A percentile compares a stretch with the other conserved stretches of the same genome.
Evolutionary conservation across 1,284 basidiomycete species (phyloP).

Genomic region (Heterobasidion irregulare): DNA sequence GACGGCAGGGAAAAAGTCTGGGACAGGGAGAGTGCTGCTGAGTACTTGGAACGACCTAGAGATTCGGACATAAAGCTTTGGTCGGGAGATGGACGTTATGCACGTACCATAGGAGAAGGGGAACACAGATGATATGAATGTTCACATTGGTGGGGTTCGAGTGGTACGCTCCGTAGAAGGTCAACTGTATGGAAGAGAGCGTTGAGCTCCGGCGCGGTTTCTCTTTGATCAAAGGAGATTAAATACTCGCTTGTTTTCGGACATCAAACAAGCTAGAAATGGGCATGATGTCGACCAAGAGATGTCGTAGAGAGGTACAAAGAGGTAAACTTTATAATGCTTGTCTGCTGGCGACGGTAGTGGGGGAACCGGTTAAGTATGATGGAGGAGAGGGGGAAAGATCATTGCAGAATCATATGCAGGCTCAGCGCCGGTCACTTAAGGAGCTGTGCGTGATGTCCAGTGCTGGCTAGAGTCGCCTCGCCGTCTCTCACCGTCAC

Average conservation of each 20-base stretch:
- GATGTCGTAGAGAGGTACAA: not conserved
- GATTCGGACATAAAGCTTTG: not conserved
- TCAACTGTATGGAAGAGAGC: constrained; percentile 38
- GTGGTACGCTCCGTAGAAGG: constrained; percentile 88
- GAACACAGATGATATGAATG: constrained; percentile 81
- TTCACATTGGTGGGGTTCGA: constrained; percentile 69
- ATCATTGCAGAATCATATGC: too few relatives aligned
- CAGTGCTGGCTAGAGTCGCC: too few relatives aligned
- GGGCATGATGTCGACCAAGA: constrained; percentile 26
- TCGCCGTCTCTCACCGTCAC: too few relatives aligned
- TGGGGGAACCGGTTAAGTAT: too few relatives aligned
- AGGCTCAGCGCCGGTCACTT: too few relatives aligned
- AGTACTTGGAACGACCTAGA: constrained; percentile 61
- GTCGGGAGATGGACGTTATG: not conserved
- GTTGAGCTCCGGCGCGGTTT: too few relatives aligned
- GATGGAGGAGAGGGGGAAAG: too few relatives aligned
- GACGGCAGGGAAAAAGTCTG: constrained; percentile 45
- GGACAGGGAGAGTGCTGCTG: constrained; percentile 39
- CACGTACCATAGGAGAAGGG: constrained; percentile 70
- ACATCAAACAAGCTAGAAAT: constrained; percentile 40
- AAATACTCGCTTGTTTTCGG: constrained; percentile 41
- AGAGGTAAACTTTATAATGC: not conserved
- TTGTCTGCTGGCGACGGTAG: too few relatives aligned
- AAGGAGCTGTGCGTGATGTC: too few relatives aligned
- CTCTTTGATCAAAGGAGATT: too few relatives aligned